phyloP scores from a whole-genome alignment of 257 asterid species.

The Leonotis leonurus region DNA sequence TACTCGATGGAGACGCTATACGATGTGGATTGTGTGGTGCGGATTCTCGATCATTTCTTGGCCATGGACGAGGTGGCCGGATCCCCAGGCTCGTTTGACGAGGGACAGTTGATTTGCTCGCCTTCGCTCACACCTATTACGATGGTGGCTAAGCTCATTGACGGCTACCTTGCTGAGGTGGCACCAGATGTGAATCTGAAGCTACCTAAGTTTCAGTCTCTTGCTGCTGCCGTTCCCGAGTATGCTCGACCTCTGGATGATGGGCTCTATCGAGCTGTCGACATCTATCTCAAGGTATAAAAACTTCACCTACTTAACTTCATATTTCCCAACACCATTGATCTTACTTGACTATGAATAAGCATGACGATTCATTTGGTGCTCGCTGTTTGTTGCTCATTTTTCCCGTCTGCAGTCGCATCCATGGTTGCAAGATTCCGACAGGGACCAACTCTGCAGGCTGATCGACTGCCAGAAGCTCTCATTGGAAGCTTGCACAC shows the following conservation, averaged over 20 bases:
- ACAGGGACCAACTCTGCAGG: constrained; percentile 86
- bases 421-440: constrained; percentile 82
- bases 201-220: constrained; percentile 78
- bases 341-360: background rate
- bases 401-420: constrained; percentile 65
- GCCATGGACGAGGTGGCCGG: constrained; percentile 66
- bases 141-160: constrained; percentile 84
- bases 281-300: constrained; percentile 84
- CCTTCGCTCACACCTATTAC: constrained; percentile 88
- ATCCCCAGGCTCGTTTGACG: constrained; percentile 71
- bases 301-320: background rate
- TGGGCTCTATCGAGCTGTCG: constrained; percentile 93
- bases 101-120: constrained; percentile 67
- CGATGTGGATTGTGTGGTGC: constrained; percentile 78
- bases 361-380: background rate
- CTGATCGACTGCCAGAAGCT: constrained; percentile 98
- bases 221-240: constrained; percentile 90
- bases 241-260: constrained; percentile 92
- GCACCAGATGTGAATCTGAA: constrained; percentile 92
- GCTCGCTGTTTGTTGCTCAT: background rate
- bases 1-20: constrained; percentile 88
- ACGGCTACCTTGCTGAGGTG: constrained; percentile 93
- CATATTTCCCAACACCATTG: background rate
- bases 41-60: constrained; percentile 85
- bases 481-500: constrained; percentile 93